Evolutionary conservation across 768 basidiomycete genomes (phyloP).

Genomic region (Hericium coralloides): DNA sequence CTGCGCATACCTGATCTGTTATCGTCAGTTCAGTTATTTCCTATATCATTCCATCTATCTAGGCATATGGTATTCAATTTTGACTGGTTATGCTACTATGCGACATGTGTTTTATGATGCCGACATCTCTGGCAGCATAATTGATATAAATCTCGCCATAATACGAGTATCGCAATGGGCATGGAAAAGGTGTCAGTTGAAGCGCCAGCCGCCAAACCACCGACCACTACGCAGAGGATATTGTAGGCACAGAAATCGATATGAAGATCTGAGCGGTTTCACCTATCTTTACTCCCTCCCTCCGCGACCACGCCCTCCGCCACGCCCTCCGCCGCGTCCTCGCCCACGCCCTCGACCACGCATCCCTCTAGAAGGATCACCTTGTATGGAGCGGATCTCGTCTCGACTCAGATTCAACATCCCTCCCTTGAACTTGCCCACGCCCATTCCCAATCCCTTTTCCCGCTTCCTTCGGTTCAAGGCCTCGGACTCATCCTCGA

Average conservation of each 20-base stretch:
- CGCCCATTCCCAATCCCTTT: slow-evolving; percentile 67
- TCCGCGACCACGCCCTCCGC: background rate
- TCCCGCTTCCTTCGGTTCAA: slow-evolving; percentile 37
- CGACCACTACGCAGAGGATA: too few species aligned
- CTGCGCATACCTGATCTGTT: too few species aligned
- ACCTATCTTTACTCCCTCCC: background rate
- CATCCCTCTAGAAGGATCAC: slow-evolving; percentile 11
- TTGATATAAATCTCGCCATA: too few species aligned
- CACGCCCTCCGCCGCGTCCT: slow-evolving; percentile 10
- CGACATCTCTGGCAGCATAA: too few species aligned
- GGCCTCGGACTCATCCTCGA: slow-evolving; percentile 29
- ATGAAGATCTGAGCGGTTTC: too few species aligned
- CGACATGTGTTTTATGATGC: too few species aligned
- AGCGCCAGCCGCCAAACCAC: too few species aligned
- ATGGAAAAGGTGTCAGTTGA: too few species aligned
- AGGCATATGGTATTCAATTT: background rate
- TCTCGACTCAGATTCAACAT: slow-evolving; percentile 52
- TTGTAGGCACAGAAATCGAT: too few species aligned
- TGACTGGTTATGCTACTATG: background rate
- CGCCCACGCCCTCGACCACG: slow-evolving; percentile 18
- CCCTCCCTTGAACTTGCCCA: slow-evolving; percentile 69
- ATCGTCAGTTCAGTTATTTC: too few species aligned
- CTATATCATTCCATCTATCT: background rate
- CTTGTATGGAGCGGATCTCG: slow-evolving; percentile 41
- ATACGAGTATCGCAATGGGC: too few species aligned